A percentile compares a stretch with the other conserved stretches of the same genome.
Conservation (phyloP, 2,329 filamentous ascomycete genomes). For the Raffaelea ambrosiae region DNA sequence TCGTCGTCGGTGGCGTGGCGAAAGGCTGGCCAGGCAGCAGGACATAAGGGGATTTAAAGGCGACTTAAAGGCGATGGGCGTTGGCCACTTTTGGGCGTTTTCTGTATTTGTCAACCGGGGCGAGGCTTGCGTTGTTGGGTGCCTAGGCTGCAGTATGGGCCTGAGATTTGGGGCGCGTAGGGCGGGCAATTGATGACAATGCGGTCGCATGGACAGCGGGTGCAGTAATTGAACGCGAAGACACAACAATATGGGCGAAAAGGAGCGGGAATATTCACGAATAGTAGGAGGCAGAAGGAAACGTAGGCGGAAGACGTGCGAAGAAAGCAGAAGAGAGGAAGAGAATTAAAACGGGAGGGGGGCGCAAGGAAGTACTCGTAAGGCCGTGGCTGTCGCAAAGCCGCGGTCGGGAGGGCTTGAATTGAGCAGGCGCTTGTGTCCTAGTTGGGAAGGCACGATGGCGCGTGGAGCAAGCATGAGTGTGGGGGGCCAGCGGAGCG, state of each 20-base stretch:
- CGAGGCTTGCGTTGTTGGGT: no score
- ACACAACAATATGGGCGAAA: no score
- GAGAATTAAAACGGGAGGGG: background rate
- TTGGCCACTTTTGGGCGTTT: background rate
- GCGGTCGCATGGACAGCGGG: no score
- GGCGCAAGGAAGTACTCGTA: background rate
- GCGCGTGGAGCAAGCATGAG: constrained; percentile 1
- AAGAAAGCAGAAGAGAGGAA: background rate
- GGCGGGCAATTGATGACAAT: no score
- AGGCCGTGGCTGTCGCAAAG: no score
- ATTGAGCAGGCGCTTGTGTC: constrained; percentile 1
- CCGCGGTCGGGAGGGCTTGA: background rate
- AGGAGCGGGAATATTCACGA: no score
- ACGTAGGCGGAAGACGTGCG: no score
- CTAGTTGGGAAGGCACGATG: constrained; percentile 12
- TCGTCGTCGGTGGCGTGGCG: constrained; percentile 4
- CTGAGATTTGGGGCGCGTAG: no score
- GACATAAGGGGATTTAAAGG: constrained; percentile 1
- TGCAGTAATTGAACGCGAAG: no score
- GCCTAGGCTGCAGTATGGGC: no score
- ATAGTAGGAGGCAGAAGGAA: no score
- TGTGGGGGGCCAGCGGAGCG: constrained; percentile 5
- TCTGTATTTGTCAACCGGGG: no score
- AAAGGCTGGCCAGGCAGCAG: constrained; percentile 12
- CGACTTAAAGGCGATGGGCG: constrained; percentile 1